Evolutionary conservation across 345 rosid genomes (phyloP).

Genomic region (Cardiospermum halicacabum): DNA sequence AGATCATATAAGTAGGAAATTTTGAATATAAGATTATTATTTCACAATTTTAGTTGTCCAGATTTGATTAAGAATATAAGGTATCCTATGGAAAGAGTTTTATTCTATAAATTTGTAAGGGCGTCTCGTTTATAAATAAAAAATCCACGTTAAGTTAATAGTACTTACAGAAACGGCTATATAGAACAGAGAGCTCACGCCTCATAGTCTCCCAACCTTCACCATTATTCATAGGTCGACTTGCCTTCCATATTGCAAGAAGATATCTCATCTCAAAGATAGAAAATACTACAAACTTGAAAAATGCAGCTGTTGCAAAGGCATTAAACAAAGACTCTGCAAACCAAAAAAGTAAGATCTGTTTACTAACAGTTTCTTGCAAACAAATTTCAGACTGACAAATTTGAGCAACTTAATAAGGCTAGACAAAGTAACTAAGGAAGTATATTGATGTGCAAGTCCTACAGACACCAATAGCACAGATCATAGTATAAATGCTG

Average conservation of each 20-base stretch:
- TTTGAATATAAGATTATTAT: background rate
- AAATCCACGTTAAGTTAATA: background rate
- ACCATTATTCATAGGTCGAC: constrained; percentile 77
- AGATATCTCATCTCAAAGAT: constrained; percentile 99
- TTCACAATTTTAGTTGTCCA: background rate
- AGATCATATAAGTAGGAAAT: constrained; percentile 11
- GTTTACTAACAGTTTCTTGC: constrained; percentile 14
- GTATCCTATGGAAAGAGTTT: background rate
- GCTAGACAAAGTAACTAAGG: background rate
- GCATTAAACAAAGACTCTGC: constrained; percentile 97
- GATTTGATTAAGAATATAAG: too few species aligned
- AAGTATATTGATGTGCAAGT: background rate
- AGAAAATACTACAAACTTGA: constrained; percentile 97
- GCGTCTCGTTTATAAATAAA: background rate
- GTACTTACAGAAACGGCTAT: constrained; percentile 96
- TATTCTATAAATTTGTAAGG: background rate
- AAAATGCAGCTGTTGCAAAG: constrained; percentile 97
- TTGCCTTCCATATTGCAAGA: constrained; percentile 97
- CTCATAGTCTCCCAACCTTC: constrained; percentile 99
- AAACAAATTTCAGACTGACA: constrained; percentile 2
- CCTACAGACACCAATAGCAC: background rate
- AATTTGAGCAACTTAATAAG: background rate
- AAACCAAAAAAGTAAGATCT: constrained; percentile 18
- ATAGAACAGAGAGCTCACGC: constrained; percentile 88
- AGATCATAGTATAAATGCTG: background rate